Conservation (phyloP, 2,329 filamentous ascomycete genomes). For the Fusarium penzigii region DNA sequence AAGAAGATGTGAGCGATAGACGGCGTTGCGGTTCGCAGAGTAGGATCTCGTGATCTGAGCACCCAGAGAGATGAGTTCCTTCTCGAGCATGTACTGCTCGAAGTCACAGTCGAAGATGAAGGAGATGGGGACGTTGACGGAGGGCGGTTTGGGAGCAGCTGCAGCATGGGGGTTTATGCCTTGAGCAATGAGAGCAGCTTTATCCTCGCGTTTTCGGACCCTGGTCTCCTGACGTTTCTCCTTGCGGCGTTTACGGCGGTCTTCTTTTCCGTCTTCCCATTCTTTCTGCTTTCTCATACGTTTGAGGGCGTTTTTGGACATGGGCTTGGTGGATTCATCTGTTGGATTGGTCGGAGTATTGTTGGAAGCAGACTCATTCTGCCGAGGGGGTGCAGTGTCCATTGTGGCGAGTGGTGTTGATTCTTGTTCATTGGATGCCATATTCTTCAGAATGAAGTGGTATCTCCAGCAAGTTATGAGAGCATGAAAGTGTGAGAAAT, state of each 20-base stretch:
- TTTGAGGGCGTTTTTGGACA: conserved; percentile 89
- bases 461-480: no score
- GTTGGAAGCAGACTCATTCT: conserved; percentile 2
- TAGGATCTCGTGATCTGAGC: conserved; percentile 87
- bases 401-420: background rate
- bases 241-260: conserved; percentile 55
- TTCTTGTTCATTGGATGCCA: background rate
- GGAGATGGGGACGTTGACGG: conserved; percentile 69
- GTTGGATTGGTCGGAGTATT: conserved; percentile 2
- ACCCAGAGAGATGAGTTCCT: conserved; percentile 79
- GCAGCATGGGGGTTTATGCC: conserved; percentile 43
- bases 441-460: background rate
- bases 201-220: conserved; percentile 51
- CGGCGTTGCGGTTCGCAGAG: conserved; percentile 76
- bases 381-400: conserved; percentile 1
- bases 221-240: conserved; percentile 54
- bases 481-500: no score
- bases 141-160: conserved; percentile 36
- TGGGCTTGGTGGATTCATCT: conserved; percentile 13
- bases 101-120: conserved; percentile 91
- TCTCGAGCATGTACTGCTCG: conserved; percentile 84
- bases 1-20: conserved; percentile 69
- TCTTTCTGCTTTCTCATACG: conserved; percentile 70
- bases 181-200: conserved; percentile 50
- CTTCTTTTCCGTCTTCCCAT: conserved; percentile 73